Base-by-base conservation (phyloP, 2,329 filamentous ascomycete genomes). In the Tetracladium maxilliforme region DNA sequence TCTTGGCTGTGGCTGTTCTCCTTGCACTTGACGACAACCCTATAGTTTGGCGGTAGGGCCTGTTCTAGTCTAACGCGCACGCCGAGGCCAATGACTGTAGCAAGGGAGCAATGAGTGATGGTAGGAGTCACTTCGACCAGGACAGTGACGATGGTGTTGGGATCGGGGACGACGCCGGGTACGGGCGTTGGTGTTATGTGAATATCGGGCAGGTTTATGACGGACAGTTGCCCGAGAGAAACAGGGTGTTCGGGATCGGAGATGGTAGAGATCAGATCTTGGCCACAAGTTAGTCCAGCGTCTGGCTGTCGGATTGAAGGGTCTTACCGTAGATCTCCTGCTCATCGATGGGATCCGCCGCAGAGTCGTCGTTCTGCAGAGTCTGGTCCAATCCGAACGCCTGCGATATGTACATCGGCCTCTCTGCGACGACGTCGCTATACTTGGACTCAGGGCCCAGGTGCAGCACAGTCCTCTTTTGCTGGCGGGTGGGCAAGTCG, bases 171-270 rank as follows among this genome's bases (percentile, higher is more conserved):
- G 7, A 53, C 58, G 18, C 58, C 58, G 32, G 58, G 56, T 18
- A 65, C 66, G n/a, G 75, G 64, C 6, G 77, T 65, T 24, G 74
- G 69, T 22, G 59, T 61, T 38, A 98, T 82, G 41, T 70, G 64
- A 40, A 98, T 94, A 51, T 98, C 90, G 16, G 80, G 75, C n/a
- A 98, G 71, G 38, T 92, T 94, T 38, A 98, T 84, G 26, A 98
- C 90, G 17, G 86, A 84, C 20, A 98, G 65, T 41, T 90, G 84
- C 33, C 86, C 90, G 24, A 98, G 68, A 4, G 87, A 92, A 26
- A 94, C 71, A 19, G 90, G 90, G 46, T 98, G 90, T 54, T 98
- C 90, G 3, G 90, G 90, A 49, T 98, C 90, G 14, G 82, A 87
- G 43, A 98, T 94, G 39, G 80, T 79, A 34, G 84, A 82, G 41